Evolutionary conservation across 2,329 filamentous ascomycete species (phyloP).

Genomic region (Alternaria infectoria): DNA sequence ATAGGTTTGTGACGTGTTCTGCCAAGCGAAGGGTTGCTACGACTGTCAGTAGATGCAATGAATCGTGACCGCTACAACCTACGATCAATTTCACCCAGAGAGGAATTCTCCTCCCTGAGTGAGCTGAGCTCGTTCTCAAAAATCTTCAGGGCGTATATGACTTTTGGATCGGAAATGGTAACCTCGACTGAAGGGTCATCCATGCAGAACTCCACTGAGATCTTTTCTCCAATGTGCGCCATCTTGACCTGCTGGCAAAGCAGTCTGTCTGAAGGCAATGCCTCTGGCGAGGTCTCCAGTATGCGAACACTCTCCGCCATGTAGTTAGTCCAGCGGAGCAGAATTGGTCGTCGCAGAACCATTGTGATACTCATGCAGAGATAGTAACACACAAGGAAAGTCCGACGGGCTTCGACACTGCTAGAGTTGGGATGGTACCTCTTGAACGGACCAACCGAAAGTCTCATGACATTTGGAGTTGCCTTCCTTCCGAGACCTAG

Average conservation of each 20-base stretch:
- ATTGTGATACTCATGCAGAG: slow-evolving; percentile 64
- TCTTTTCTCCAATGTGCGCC: slow-evolving; percentile 64
- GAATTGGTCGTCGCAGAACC: slow-evolving; percentile 63
- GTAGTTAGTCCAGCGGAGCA: slow-evolving; percentile 67
- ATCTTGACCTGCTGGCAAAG: slow-evolving; percentile 65
- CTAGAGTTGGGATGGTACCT: slow-evolving; percentile 55
- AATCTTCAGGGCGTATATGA: slow-evolving; percentile 61
- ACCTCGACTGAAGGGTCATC: slow-evolving; percentile 59
- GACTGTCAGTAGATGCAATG: slow-evolving; percentile 3
- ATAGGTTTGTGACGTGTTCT: slow-evolving; percentile 57
- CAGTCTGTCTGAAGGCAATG: slow-evolving; percentile 62
- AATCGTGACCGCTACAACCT: slow-evolving; percentile 15
- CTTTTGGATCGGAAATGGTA: slow-evolving; percentile 61
- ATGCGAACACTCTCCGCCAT: slow-evolving; percentile 68
- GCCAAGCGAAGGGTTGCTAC: slow-evolving; percentile 51
- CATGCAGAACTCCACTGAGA: slow-evolving; percentile 63
- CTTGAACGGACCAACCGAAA: slow-evolving; percentile 43
- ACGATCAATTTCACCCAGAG: slow-evolving; percentile 47
- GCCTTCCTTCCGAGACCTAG: slow-evolving; percentile 73
- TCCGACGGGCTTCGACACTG: slow-evolving; percentile 62
- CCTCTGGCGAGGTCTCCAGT: slow-evolving; percentile 62
- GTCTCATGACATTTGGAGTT: slow-evolving; percentile 49
- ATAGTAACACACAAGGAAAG: slow-evolving; percentile 68
- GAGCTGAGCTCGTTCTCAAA: slow-evolving; percentile 59
- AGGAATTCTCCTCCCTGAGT: slow-evolving; percentile 45